Percentiles rank a stretch among this genome's conserved stretches.
phyloP scores from a whole-genome alignment of 345 rosid species.

The Syzygium aqueum region DNA sequence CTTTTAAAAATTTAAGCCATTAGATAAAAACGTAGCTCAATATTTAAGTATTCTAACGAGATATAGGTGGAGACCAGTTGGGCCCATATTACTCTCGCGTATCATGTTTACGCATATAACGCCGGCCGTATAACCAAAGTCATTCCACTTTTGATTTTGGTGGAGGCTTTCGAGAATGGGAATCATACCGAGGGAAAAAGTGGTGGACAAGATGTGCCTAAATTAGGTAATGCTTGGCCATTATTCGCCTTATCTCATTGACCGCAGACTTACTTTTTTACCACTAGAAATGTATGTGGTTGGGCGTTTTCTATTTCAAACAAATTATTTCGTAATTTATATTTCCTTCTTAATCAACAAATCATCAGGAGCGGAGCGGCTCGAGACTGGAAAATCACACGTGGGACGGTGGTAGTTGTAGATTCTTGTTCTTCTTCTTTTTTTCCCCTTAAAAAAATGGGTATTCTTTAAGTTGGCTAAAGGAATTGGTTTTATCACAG shows the following conservation, averaged over 20 bases:
- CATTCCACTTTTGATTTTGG: not conserved
- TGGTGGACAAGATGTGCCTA: not conserved
- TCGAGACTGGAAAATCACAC: not conserved
- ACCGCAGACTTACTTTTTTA: not conserved
- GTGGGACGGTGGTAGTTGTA: not conserved
- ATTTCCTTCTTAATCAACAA: not conserved
- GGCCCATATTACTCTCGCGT: not conserved
- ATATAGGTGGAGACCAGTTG: not conserved
- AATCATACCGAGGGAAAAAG: not conserved
- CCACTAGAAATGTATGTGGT: not conserved
- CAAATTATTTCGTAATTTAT: not conserved
- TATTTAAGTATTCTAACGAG: not conserved
- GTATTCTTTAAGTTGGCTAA: not conserved
- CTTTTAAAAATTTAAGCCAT: not conserved
- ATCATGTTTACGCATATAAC: not conserved
- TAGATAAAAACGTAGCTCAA: not conserved
- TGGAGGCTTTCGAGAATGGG: not conserved
- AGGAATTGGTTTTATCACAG: not conserved
- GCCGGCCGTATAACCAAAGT: not conserved
- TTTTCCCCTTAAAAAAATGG: not conserved
- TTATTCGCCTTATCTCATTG: not conserved
- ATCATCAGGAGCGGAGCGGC: not conserved
- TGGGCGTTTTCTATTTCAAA: not conserved
- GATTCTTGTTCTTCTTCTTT: not conserved
- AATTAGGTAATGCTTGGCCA: not conserved